phyloP scores from a whole-genome alignment of 768 basidiomycete species.

The Saitozyma sp. region DNA sequence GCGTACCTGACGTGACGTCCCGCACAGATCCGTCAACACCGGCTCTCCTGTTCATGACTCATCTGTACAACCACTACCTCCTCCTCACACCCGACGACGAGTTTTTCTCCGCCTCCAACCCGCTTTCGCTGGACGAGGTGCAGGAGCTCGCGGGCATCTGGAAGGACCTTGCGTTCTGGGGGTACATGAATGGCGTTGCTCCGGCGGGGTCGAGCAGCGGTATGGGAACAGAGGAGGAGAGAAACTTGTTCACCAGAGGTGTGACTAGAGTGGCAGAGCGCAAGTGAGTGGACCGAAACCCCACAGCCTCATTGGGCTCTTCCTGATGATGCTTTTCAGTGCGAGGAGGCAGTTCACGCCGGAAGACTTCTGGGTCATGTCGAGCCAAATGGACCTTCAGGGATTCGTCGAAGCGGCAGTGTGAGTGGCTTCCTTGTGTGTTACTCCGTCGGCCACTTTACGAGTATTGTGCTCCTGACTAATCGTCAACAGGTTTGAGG shows the following conservation, averaged over 20 bases:
- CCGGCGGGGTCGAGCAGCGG: neutral
- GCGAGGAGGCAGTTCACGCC: constrained; percentile 82
- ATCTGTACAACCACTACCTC: constrained; percentile 79
- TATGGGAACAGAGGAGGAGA: constrained; percentile 64
- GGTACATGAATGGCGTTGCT: constrained; percentile 68
- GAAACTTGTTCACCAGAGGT: constrained; percentile 75
- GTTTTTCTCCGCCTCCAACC: constrained; percentile 71
- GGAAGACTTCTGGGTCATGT: constrained; percentile 76
- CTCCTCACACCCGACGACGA: constrained; percentile 96
- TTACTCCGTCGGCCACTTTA: constrained; percentile 3
- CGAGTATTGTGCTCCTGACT: no score
- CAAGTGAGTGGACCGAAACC: constrained; percentile 64
- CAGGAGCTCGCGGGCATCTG: constrained; percentile 71
- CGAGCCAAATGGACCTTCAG: constrained; percentile 61
- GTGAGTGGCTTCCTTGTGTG: constrained; percentile 12
- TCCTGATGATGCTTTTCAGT: constrained; percentile 54
- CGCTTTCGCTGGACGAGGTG: constrained; percentile 79
- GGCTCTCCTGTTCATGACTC: constrained; percentile 71
- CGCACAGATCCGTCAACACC: constrained; percentile 55
- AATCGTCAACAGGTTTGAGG: no score
- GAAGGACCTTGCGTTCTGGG: constrained; percentile 77
- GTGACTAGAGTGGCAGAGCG: constrained; percentile 78
- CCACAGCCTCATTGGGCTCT: neutral
- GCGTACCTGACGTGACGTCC: neutral
- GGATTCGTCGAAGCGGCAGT: constrained; percentile 78